Base-by-base conservation (phyloP, 2,329 filamentous ascomycete species). In the Xylariales sp. region DNA sequence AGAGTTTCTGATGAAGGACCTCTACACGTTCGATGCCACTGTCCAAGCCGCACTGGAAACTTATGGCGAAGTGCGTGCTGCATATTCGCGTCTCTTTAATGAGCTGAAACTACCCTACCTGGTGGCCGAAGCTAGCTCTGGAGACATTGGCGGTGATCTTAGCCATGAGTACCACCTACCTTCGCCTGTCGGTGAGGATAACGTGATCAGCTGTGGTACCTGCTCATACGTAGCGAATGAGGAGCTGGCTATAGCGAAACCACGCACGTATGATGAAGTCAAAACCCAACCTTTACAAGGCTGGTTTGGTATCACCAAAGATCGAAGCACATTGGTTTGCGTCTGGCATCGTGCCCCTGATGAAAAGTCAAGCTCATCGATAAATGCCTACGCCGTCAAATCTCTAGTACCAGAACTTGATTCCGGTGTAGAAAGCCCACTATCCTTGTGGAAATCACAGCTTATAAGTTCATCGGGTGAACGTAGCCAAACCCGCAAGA, bases 1-100 rank as follows among this genome's bases (percentile, higher is more conserved):
- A 44, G 93, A 98, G 55, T 98, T 98, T 53, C 66, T 88, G 50
- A 98, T 98, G 93, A 98, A 98, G 62, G 93, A 98, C 60, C 74
- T 98, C 1, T 98, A 98, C 59, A 96, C 90, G 0, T 98, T 98
- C 55, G 93, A 98, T 55, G 66, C 73, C 24, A 83, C 74, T 4
- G 58, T 70, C 1, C 64, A 76, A 18, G 66, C 76, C n/a, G 91
- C 91, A 2, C 67, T 90, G n/a, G 64, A 76, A 34, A 95, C 91
- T 0, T 98, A 98, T 50, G 63, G 78, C 6, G 66, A 81, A 29
- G 88, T 95, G 3, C 78, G 85, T 34, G 59, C 61, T 25, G 84
- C 85, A 2, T 98, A 98, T 57, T 71, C 69, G 11, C 72, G 72
- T 14, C 76, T 98, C 35, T 94, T 98, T 52, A 66, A 85, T 30